Evolutionary conservation across 805 yeast species (phyloP).

Genomic region (Candida sphagnicola): DNA sequence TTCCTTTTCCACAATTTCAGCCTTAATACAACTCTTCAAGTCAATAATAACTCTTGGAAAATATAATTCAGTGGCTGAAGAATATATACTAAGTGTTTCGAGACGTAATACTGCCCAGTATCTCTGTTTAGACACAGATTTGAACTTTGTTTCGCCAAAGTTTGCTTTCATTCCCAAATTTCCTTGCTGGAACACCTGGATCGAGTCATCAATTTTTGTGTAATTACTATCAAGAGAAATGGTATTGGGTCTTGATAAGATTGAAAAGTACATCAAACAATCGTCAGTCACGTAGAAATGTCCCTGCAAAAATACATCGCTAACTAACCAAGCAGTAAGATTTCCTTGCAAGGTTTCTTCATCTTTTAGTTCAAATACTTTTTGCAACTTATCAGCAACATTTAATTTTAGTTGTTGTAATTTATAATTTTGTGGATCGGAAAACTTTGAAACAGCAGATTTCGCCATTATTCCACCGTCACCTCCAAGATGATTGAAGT

Average conservation of each 20-base stretch:
- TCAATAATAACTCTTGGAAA: constrained; percentile 79
- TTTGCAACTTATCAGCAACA: constrained; percentile 32
- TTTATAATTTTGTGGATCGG: constrained; percentile 8
- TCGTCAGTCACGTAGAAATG: constrained; percentile 68
- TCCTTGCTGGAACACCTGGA: constrained; percentile 28
- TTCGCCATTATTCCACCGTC: constrained; percentile 6
- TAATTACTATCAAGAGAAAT: constrained; percentile 3
- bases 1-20: constrained; percentile 44
- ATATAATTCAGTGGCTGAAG: constrained; percentile 73
- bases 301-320: constrained; percentile 84
- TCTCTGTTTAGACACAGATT: constrained; percentile 40
- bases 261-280: constrained; percentile 71
- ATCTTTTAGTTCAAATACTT: constrained; percentile 42
- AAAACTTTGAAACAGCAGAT: constrained; percentile 8
- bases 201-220: constrained; percentile 20
- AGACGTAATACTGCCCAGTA: constrained; percentile 80
- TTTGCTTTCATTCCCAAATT: constrained; percentile 36
- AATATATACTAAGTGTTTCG: constrained; percentile 64
- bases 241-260: constrained; percentile 51
- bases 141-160: constrained; percentile 34
- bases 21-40: constrained; percentile 56
- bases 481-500: constrained; percentile 13
- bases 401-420: constrained; percentile 17
- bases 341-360: constrained; percentile 58
- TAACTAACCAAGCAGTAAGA: constrained; percentile 73